Evolutionary conservation across 2,329 filamentous ascomycete genomes (phyloP).

Genomic region (Waltergamsia citrina): DNA sequence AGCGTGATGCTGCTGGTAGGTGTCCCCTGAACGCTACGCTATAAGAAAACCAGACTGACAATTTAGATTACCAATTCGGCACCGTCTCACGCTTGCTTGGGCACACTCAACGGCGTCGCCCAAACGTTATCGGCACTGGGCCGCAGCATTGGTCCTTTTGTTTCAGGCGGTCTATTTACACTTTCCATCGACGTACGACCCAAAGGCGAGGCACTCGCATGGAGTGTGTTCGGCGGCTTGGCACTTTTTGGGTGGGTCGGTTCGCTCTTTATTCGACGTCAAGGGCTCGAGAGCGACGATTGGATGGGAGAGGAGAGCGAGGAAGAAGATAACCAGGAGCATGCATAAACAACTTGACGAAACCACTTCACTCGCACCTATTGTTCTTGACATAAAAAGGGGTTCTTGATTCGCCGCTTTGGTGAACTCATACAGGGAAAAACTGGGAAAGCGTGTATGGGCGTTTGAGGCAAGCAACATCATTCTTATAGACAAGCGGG

Average conservation of each 20-base stretch:
- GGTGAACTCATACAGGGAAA: too few species aligned
- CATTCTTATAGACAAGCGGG: too few species aligned
- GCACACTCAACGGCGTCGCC: slow-evolving; percentile 85
- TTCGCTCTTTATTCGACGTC: slow-evolving; percentile 67
- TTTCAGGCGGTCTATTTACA: slow-evolving; percentile 81
- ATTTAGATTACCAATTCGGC: slow-evolving; percentile 84
- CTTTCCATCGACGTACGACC: slow-evolving; percentile 62
- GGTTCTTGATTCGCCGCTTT: too few species aligned
- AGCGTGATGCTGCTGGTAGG: slow-evolving; percentile 78
- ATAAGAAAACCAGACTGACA: slow-evolving; percentile 2
- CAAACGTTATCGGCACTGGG: slow-evolving; percentile 90
- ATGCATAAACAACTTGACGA: background rate
- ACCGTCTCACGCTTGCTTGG: slow-evolving; percentile 74
- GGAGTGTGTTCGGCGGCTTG: slow-evolving; percentile 79
- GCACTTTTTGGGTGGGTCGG: slow-evolving; percentile 71
- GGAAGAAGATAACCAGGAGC: slow-evolving; percentile 5
- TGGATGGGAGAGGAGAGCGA: slow-evolving; percentile 24
- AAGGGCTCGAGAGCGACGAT: slow-evolving; percentile 50
- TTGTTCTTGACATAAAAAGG: too few species aligned
- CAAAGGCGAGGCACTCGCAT: slow-evolving; percentile 78
- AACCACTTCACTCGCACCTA: too few species aligned
- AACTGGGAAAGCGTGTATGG: too few species aligned
- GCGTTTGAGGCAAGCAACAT: too few species aligned
- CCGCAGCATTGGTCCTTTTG: slow-evolving; percentile 77
- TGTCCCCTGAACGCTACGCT: slow-evolving; percentile 7